Evolutionary conservation across 2,329 filamentous ascomycete species (phyloP).

Genomic region (Phialophora macrospora): DNA sequence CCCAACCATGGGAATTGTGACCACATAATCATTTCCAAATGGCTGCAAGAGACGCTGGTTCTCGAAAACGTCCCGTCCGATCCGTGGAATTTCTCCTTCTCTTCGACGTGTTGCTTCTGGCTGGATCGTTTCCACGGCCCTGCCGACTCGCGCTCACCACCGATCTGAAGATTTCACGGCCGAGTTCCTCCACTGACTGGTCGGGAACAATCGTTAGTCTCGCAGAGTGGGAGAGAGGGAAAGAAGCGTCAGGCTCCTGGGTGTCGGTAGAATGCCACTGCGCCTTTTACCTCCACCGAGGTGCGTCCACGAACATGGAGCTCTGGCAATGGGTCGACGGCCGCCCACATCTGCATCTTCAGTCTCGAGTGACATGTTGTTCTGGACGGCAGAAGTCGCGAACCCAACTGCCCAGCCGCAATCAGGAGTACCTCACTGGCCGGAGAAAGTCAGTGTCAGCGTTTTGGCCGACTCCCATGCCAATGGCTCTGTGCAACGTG

Average conservation of each 20-base stretch:
- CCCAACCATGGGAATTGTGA: conserved; percentile 13
- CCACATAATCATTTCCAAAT: conserved; percentile 13
- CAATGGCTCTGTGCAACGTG: conserved; percentile 37
- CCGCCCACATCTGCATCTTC: conserved; percentile 15
- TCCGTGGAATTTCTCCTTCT: conserved; percentile 6
- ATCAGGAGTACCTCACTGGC: conserved; percentile 13
- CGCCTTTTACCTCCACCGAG: conserved; percentile 16
- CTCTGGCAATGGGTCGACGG: conserved; percentile 8
- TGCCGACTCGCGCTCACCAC: conserved; percentile 11
- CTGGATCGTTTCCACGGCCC: not conserved
- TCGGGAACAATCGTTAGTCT: conserved; percentile 4
- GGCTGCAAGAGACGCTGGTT: conserved; percentile 13
- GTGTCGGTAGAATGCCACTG: not conserved
- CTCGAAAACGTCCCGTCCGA: conserved; percentile 11
- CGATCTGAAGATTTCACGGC: conserved; percentile 5
- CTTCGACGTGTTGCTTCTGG: not conserved
- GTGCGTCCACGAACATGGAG: conserved; percentile 9
- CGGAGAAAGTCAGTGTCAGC: conserved; percentile 28
- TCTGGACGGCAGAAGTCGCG: conserved; percentile 16
- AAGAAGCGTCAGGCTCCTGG: conserved; percentile 12
- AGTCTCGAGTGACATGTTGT: conserved; percentile 7
- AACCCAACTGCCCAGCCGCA: conserved; percentile 13
- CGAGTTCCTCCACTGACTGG: conserved; percentile 10
- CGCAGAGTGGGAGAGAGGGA: conserved; percentile 6
- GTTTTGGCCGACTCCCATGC: conserved; percentile 21